Base-by-base conservation (phyloP, 2,329 filamentous ascomycete genomes). In the Colletotrichum liriopes region DNA sequence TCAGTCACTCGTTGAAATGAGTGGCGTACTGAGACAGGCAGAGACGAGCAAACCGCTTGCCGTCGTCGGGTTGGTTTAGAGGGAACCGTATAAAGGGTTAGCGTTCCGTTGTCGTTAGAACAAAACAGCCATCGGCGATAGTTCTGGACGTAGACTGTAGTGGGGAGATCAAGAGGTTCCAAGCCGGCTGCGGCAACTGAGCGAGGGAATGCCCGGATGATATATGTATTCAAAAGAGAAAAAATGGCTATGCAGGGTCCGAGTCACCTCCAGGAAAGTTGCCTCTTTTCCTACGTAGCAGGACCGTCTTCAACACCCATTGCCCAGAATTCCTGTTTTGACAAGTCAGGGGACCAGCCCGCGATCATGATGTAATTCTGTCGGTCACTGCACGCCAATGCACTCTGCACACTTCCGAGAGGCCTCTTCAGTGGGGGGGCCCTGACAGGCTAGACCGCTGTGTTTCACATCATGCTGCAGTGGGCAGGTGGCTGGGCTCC, bases 291-390 rank as follows among this genome's bases (percentile, higher is more conserved):
- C 60, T 47, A 59, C 52, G 65, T n/a, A 55, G 29, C 29, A 20
- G 18, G 52, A 9, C 35, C 35, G n/a, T 41, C 37, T 55, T 39
- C 41, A 29, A 47, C 43, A 26, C 37, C n/a, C 35, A 32, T 37
- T 47, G 65, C 59, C 59, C 65, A 64, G 54, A 72, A 72, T 72
- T 72, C 70, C 66, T 69, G 70, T 72, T 72, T 72, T 72, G 59
- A 60, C 65, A 63, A 68, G 65, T 64, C 69, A 72, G 69, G 68
- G 69, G 69, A 63, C 66, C 66, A 70, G 20, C 49, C 66, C 16
- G 39, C 60, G 23, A 29, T 54, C 66, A 72, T 72, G 70, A 72
- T 72, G 70, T 72, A 72, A 72, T 72, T 49, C 55, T 65, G 66
- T 55, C 70, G 59, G 70, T 65, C 66, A 64, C 69, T 70, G 70